Evolutionary conservation across 345 rosid species (phyloP), one percentile per base, ranked within the genome.

Genomic region (Eutrema heterophyllum): DNA sequence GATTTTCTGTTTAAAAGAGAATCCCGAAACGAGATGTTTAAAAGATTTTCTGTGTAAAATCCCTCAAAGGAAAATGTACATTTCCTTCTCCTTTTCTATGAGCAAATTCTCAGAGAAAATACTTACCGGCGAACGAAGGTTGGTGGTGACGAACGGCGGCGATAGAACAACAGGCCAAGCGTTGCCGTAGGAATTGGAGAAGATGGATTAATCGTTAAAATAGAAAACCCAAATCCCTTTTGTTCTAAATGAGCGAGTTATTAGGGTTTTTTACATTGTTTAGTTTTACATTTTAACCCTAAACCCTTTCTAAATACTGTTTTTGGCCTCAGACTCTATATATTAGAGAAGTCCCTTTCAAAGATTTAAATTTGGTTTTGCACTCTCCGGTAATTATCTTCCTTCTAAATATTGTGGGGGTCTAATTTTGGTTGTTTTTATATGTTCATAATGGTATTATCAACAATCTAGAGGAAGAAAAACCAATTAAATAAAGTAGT

Each of bases 121-220:
- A 62, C 21, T 74, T 43, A 58, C 78, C 68, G 54, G 67, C 18
- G 27, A 57, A 38, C 56, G 30, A 66, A 29, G n/a, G 4, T 32
- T 45, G 63, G 43, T 49, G 61, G 48, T 72, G 55, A 26, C 27
- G 56, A 64, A n/a, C 48, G 64, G 51, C 48, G 66, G 44, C 58
- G 45, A 35, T 1, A 13, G n/a, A 6, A 48, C 10, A 5, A 39
- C 13, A 60, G 45, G 38, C 52, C n/a, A n/a, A n/a, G n/a, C n/a
- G n/a, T n/a, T n/a, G n/a, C n/a, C n/a, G n/a, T n/a, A n/a, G n/a
- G n/a, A n/a, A n/a, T n/a, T n/a, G n/a, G n/a, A n/a, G 44, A 63
- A 29, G 41, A 49, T 35, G 13, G 27, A 6, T 40, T 40, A 40
- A 11, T 40, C n/a, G 44, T 1, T 32, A 6, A 50, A 21, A 27